Evolutionary conservation across 495 filamentous ascomycete genomes (phyloP), one percentile per base, ranked within the genome.

Genomic region (Tuber indicum): DNA sequence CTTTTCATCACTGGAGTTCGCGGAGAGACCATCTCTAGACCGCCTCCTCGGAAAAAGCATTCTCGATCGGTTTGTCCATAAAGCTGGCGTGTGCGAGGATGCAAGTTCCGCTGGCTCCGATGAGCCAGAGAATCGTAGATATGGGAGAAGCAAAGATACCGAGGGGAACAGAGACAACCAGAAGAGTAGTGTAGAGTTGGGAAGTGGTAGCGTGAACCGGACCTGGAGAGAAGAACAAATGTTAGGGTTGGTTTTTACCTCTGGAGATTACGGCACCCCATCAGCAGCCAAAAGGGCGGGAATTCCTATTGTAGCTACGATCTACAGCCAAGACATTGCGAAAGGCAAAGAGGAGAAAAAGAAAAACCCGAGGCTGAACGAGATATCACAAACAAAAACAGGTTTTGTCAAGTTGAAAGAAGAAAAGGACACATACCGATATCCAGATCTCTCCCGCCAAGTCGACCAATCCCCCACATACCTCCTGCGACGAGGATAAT

Each of bases 1-100:
- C 82, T 84, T 84, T 80, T 82, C 21, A 42, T 73, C 71, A 76
- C 71, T 80, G 78, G 82, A 84, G 82, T 80, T 83, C 80, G 82
- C 82, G 82, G 82, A 82, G 77, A 82, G 82, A 80, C 82, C 82
- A 82, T 82, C 81, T 47, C 91, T 98, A 98, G 93, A 98, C 94
- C 94, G 94, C 96, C 95, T 98, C 96, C 96, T 97, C 96, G 89
- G 96, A 99, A 98, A 99, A 99, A 99, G 95, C 94, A 94, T 95
- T 94, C 90, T 98, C 96, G 88, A 98, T 97, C 52, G 95, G 95
- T 88, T 97, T 97, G 86, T 99, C 96, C 91, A 99, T 91, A 83
- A 99, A 90, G 73, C 93, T 88, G 81, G 96, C 96, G 87, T 99
- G 96, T 86, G 96, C 96, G 78, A 98, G 87, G 77, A 98, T 94